Percentiles rank a stretch among this genome's conserved stretches.
Evolutionary conservation across 2,329 filamentous ascomycete genomes (phyloP).

Genomic region (Cercospora nicotianae): DNA sequence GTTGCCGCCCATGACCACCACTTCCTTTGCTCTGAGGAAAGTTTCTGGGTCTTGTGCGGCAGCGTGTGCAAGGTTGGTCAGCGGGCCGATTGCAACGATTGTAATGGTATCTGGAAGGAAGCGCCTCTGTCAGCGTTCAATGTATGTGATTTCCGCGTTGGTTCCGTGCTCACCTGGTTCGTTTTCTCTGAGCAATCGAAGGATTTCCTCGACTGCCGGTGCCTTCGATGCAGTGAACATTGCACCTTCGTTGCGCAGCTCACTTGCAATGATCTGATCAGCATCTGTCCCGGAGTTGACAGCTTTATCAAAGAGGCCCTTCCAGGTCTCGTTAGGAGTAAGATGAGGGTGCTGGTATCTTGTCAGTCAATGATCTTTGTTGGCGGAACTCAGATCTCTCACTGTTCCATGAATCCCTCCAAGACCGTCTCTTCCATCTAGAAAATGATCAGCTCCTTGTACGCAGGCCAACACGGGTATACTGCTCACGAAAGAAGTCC

Average conservation of each 20-base stretch:
- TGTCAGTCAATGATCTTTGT: conserved; percentile 7
- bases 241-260: conserved; percentile 44
- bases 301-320: conserved; percentile 44
- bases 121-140: too few species aligned
- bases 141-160: neutral
- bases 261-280: conserved; percentile 40
- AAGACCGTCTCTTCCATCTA: conserved; percentile 52
- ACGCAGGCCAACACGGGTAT: neutral
- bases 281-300: conserved; percentile 32
- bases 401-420: conserved; percentile 52
- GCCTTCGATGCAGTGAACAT: conserved; percentile 73
- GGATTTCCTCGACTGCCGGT: conserved; percentile 79
- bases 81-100: conserved; percentile 84
- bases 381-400: neutral
- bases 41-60: conserved; percentile 85
- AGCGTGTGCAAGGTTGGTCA: conserved; percentile 91
- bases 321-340: conserved; percentile 51
- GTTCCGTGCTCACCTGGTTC: conserved; percentile 50
- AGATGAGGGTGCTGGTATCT: conserved; percentile 49
- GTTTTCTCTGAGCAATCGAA: conserved; percentile 80
- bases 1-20: conserved; percentile 93
- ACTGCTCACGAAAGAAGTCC: conserved; percentile 75
- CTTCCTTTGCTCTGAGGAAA: conserved; percentile 83
- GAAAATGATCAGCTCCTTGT: conserved; percentile 12
- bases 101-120: conserved; percentile 86